These are phyloP conservation scores for Boletus insuetus DNA, from an alignment of 768 basidiomycete genomes.

Conservation along the genomic window DNA sequence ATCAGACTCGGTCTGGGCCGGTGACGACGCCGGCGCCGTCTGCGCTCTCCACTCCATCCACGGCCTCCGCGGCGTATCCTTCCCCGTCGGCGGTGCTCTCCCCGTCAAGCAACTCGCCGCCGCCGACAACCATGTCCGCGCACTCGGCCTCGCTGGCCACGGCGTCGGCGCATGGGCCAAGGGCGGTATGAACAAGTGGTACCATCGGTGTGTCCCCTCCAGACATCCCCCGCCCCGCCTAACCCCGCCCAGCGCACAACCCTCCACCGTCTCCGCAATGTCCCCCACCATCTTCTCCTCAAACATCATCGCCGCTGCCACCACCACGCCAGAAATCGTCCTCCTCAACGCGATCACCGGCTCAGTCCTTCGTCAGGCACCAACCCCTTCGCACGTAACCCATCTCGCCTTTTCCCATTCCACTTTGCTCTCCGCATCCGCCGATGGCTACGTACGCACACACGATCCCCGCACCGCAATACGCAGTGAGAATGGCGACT, in stretches of 20 bases:
- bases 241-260: constrained; percentile 32
- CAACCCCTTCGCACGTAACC: constrained; percentile 55
- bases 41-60: constrained; percentile 62
- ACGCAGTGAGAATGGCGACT: constrained; percentile 48
- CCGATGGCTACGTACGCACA: constrained; percentile 70
- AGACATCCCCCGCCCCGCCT: not conserved
- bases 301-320: constrained; percentile 58
- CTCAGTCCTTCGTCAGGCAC: constrained; percentile 51
- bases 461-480: constrained; percentile 67
- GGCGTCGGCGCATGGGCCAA: constrained; percentile 81
- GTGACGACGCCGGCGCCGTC: constrained; percentile 68
- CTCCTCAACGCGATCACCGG: constrained; percentile 78
- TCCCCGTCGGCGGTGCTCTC: constrained; percentile 65
- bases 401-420: constrained; percentile 68
- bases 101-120: constrained; percentile 72
- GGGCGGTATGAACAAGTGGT: constrained; percentile 86
- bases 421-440: constrained; percentile 61
- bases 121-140: constrained; percentile 78
- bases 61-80: constrained; percentile 67
- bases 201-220: constrained; percentile 50
- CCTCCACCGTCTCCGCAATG: constrained; percentile 35
- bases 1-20: constrained; percentile 88
- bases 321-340: constrained; percentile 56
- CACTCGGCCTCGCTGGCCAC: constrained; percentile 53
- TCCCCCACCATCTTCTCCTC: constrained; percentile 51